Conservation (phyloP, 169 alveolate species). For the Eimeria necatrix region DNA sequence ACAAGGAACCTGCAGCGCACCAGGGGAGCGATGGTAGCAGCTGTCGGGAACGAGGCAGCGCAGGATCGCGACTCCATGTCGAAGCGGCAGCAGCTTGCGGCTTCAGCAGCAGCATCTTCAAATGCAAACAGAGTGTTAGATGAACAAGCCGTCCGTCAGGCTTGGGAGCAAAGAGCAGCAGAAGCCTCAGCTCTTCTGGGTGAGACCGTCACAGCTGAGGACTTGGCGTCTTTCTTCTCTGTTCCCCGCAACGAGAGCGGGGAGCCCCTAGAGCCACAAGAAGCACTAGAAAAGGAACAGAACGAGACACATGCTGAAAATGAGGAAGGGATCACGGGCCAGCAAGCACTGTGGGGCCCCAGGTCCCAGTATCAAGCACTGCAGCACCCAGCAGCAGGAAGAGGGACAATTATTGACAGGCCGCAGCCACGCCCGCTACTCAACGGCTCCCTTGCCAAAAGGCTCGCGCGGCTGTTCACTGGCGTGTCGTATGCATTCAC, state of each 20-base stretch:
- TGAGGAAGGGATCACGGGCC: not conserved
- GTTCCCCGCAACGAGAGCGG: constrained; percentile 9
- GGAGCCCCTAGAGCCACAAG: not conserved
- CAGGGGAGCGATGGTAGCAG: not conserved
- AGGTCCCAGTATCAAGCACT: not conserved
- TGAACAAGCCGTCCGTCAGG: not conserved
- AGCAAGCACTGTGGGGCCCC: constrained; percentile 47
- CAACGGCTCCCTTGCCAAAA: constrained; percentile 20
- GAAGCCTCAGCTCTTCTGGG: constrained; percentile 21
- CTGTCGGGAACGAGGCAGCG: not conserved
- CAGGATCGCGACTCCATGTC: not conserved
- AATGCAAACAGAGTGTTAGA: not conserved
- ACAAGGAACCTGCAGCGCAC: not conserved
- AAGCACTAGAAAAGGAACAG: not conserved
- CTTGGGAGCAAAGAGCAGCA: constrained; percentile 60
- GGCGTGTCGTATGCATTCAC: constrained; percentile 39
- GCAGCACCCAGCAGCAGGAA: not conserved
- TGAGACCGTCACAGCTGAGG: constrained; percentile 16
- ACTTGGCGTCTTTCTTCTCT: not conserved
- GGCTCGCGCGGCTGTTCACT: constrained; percentile 37
- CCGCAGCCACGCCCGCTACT: constrained; percentile 32
- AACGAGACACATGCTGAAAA: not conserved
- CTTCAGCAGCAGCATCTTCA: not conserved
- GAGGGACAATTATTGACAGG: not conserved
- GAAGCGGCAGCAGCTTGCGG: no score